Conservation (phyloP, 257 asterid species). For the Thymus quinquecostatus region DNA sequence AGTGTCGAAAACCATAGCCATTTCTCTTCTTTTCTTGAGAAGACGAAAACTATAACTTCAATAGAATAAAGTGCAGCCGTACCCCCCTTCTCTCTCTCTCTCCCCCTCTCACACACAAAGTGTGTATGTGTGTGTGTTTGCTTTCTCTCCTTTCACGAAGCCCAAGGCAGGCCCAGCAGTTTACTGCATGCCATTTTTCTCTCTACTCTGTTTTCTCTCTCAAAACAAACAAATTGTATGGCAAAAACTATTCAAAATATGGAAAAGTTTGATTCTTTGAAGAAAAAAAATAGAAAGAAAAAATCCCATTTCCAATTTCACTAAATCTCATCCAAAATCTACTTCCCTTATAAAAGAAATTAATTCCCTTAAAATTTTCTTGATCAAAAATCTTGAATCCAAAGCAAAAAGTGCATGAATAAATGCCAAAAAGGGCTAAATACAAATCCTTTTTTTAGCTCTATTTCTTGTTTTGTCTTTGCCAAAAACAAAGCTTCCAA, state of each 20-base stretch:
- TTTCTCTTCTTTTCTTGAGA: too few species aligned
- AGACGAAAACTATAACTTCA: conserved; percentile 39
- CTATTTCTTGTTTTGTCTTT: conserved; percentile 25
- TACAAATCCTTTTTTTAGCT: conserved; percentile 11
- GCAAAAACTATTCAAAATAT: too few species aligned
- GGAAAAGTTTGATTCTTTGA: too few species aligned
- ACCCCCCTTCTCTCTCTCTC: conserved; percentile 36
- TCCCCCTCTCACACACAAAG: conserved; percentile 40
- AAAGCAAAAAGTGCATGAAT: conserved; percentile 34
- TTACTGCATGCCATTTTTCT: conserved; percentile 44
- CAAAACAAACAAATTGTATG: background rate
- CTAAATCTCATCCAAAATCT: background rate
- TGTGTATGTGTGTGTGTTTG: conserved; percentile 29
- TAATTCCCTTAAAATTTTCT: background rate
- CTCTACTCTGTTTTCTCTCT: background rate
- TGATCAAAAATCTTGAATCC: background rate
- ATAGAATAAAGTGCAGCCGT: conserved; percentile 68
- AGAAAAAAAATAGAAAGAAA: too few species aligned
- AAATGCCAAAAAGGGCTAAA: conserved; percentile 24
- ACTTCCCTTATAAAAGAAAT: background rate
- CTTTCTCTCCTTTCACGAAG: conserved; percentile 40
- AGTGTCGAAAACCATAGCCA: conserved; percentile 43
- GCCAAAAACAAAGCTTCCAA: conserved; percentile 33
- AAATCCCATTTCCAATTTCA: too few species aligned
- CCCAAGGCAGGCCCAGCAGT: conserved; percentile 51